Conservation (phyloP, 192 early-diverging fungal genomes). For the Allomyces macrogynus region DNA sequence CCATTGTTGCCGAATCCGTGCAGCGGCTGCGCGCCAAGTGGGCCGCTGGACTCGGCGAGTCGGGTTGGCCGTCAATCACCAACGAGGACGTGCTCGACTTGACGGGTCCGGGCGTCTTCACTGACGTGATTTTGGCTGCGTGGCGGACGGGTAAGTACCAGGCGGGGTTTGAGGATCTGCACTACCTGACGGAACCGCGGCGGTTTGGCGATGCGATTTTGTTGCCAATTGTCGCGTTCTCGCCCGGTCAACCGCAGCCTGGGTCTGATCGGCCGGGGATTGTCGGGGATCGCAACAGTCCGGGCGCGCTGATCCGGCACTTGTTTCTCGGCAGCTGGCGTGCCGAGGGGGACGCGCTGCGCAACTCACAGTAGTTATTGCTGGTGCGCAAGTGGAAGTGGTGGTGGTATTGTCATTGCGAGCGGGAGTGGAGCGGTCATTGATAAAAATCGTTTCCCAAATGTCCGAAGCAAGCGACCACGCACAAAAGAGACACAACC, state of each 20-base stretch:
- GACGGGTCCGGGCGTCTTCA: not conserved
- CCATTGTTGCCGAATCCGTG: conserved; percentile 3
- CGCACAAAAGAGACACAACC: too few species aligned
- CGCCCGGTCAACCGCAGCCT: not conserved
- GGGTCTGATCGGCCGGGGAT: too few species aligned
- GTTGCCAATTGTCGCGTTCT: not conserved
- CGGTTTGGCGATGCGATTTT: not conserved
- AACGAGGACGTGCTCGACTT: not conserved
- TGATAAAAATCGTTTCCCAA: too few species aligned
- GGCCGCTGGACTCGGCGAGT: not conserved
- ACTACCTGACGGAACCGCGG: not conserved
- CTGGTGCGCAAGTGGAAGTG: too few species aligned
- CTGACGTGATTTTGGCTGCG: not conserved
- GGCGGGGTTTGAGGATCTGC: not conserved
- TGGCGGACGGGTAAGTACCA: not conserved
- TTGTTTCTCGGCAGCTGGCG: too few species aligned
- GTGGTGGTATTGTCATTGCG: too few species aligned
- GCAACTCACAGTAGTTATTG: too few species aligned
- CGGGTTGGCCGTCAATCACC: not conserved
- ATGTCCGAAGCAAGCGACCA: too few species aligned
- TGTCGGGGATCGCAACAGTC: too few species aligned
- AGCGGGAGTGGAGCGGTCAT: too few species aligned
- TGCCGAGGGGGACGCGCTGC: too few species aligned
- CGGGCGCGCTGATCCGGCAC: too few species aligned
- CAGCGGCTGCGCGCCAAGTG: not conserved